Evolutionary conservation across 148 eudicot genomes (phyloP).

Genomic region (Rhododendron mucronatum): DNA sequence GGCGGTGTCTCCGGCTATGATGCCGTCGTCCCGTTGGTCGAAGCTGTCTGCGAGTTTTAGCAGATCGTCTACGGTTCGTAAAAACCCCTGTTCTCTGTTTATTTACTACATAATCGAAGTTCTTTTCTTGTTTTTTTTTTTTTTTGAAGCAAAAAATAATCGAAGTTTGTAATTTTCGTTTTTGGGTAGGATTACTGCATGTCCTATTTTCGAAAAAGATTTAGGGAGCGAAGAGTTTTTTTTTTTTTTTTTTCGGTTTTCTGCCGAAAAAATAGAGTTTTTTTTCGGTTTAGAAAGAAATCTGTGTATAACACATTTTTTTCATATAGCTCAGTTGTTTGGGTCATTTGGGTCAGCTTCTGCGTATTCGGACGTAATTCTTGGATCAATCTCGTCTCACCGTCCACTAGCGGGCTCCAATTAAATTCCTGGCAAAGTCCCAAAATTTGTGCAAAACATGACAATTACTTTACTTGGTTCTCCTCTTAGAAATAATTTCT

Average conservation of each 20-base stretch:
- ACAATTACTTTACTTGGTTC: neutral
- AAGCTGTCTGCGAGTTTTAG: slow-evolving; percentile 30
- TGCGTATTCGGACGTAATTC: too few species aligned
- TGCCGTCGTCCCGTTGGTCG: slow-evolving; percentile 40
- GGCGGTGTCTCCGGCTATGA: neutral
- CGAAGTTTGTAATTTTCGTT: neutral
- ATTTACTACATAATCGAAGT: neutral
- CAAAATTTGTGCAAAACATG: neutral
- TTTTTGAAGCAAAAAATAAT: neutral
- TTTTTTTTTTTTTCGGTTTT: neutral
- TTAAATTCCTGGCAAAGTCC: neutral
- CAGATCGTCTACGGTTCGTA: slow-evolving; percentile 41
- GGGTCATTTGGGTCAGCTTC: neutral
- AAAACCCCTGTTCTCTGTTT: neutral
- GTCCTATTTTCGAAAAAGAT: neutral
- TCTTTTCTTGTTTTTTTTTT: neutral
- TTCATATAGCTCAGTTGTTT: neutral
- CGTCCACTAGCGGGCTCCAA: neutral
- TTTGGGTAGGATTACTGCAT: neutral
- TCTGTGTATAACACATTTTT: neutral
- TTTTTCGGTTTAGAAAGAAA: neutral
- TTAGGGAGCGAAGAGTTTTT: neutral
- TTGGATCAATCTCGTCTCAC: too few species aligned
- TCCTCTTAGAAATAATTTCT: too few species aligned
- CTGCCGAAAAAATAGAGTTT: too few species aligned